These are phyloP conservation scores for Helminthosporium solani DNA, from an alignment of 2,329 filamentous ascomycete genomes.

Conservation along the genomic window DNA sequence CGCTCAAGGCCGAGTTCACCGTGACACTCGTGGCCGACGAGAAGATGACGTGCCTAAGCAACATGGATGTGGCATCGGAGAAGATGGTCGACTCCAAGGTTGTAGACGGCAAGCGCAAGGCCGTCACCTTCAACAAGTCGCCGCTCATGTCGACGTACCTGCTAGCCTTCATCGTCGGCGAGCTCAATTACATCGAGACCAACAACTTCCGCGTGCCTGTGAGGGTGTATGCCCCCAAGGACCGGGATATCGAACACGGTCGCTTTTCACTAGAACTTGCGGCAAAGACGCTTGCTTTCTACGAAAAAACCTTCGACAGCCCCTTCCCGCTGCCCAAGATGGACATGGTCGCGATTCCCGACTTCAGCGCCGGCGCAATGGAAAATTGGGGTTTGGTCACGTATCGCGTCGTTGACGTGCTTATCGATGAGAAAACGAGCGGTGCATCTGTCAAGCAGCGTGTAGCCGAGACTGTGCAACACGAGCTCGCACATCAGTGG, in stretches of 20 bases:
- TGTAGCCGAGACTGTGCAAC: constrained; percentile 92
- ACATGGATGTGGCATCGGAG: constrained; percentile 90
- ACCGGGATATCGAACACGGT: constrained; percentile 86
- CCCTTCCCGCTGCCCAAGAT: constrained; percentile 88
- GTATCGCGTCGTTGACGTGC: constrained; percentile 86
- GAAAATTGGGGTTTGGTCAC: constrained; percentile 98
- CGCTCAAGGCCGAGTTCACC: constrained; percentile 89
- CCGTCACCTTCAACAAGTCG: constrained; percentile 87
- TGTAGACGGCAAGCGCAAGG: constrained; percentile 69
- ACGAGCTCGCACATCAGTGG: constrained; percentile 97
- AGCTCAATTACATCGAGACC: constrained; percentile 91
- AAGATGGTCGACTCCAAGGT: constrained; percentile 67
- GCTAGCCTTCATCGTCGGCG: constrained; percentile 88
- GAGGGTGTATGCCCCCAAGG: constrained; percentile 88
- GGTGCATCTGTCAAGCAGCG: constrained; percentile 88
- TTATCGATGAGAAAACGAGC: constrained; percentile 89
- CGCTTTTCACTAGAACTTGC: constrained; percentile 88
- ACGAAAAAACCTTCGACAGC: constrained; percentile 90
- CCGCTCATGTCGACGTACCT: constrained; percentile 97
- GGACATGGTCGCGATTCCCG: constrained; percentile 94
- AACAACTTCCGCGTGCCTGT: constrained; percentile 89
- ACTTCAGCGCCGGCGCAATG: constrained; percentile 95
- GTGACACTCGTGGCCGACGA: constrained; percentile 90
- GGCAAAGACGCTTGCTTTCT: constrained; percentile 86
- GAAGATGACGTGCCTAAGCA: constrained; percentile 86